Conservation (phyloP, 2,329 filamentous ascomycete species). For the Xylariaceae sp. region DNA sequence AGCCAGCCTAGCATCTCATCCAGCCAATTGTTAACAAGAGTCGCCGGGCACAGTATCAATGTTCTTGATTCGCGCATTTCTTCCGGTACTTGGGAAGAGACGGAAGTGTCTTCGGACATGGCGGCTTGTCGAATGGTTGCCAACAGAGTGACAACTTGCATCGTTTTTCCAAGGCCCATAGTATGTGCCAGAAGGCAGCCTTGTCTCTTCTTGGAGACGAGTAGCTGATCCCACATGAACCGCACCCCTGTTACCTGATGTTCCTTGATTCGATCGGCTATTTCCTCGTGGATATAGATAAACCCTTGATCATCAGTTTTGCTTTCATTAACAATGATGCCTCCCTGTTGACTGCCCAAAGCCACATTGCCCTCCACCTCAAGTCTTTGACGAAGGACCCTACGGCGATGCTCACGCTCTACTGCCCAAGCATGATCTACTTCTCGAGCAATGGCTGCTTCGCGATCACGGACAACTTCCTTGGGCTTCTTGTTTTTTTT, state of each 20-base stretch:
- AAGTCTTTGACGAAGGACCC: slow-evolving; percentile 41
- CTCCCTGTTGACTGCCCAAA: slow-evolving; percentile 37
- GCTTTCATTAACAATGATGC: slow-evolving; percentile 63
- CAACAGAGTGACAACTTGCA: slow-evolving; percentile 84
- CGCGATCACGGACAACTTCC: slow-evolving; percentile 43
- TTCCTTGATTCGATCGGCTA: slow-evolving; percentile 64
- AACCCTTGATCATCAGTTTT: slow-evolving; percentile 57
- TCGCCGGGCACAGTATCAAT: slow-evolving; percentile 71
- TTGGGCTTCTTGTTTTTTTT: slow-evolving; percentile 44
- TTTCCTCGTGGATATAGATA: slow-evolving; percentile 61
- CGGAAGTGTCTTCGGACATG: slow-evolving; percentile 50
- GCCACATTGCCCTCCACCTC: slow-evolving; percentile 40
- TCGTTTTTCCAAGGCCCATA: slow-evolving; percentile 90
- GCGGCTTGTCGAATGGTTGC: slow-evolving; percentile 66
- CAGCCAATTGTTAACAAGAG: slow-evolving; percentile 75
- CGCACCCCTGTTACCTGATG: slow-evolving; percentile 79
- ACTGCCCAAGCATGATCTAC: slow-evolving; percentile 50
- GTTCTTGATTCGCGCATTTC: slow-evolving; percentile 59
- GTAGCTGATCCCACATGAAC: slow-evolving; percentile 84
- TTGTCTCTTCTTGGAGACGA: slow-evolving; percentile 56
- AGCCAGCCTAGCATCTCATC: slow-evolving; percentile 73
- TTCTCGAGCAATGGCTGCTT: slow-evolving; percentile 51
- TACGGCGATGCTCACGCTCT: slow-evolving; percentile 51
- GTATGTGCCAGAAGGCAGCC: slow-evolving; percentile 83
- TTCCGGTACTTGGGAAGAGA: slow-evolving; percentile 64